Evolutionary conservation across 2,329 filamentous ascomycete species (phyloP).

Genomic region (Diaporthe ilicicola): DNA sequence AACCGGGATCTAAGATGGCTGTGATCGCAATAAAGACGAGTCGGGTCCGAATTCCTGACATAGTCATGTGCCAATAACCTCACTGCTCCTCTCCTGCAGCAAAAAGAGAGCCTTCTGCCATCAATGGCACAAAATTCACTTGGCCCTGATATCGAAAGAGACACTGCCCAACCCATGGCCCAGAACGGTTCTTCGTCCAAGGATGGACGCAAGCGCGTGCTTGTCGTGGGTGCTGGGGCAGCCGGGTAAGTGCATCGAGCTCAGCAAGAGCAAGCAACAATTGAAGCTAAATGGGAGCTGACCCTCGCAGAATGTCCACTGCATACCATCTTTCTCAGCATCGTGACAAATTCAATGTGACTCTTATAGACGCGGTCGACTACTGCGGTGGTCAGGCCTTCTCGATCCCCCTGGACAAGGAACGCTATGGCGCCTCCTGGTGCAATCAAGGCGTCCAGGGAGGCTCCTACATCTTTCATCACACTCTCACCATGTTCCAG

Average conservation of each 20-base stretch:
- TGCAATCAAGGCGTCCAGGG: constrained; percentile 72
- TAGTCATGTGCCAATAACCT: neutral
- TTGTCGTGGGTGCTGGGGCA: constrained; percentile 52
- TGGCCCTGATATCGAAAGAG: constrained; percentile 11
- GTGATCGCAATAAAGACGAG: neutral
- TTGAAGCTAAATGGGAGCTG: neutral
- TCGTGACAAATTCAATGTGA: constrained; percentile 67
- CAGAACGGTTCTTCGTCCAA: constrained; percentile 14
- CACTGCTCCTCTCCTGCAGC: neutral
- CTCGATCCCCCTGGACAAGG: constrained; percentile 66
- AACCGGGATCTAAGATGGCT: neutral
- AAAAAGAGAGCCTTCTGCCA: neutral
- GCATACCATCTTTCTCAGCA: constrained; percentile 68
- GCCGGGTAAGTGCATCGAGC: constrained; percentile 42
- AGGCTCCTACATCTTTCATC: constrained; percentile 70
- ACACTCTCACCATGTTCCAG: constrained; percentile 72
- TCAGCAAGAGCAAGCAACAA: neutral
- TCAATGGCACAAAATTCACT: constrained; percentile 5
- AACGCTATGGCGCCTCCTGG: constrained; percentile 67
- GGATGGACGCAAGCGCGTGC: constrained; percentile 42
- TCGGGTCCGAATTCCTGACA: neutral
- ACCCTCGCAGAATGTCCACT: constrained; percentile 56
- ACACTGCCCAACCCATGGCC: neutral
- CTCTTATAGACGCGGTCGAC: constrained; percentile 63
- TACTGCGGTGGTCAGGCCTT: constrained; percentile 71